phyloP scores from a whole-genome alignment of 768 basidiomycete genomes.

The Amanita brunnescens region DNA sequence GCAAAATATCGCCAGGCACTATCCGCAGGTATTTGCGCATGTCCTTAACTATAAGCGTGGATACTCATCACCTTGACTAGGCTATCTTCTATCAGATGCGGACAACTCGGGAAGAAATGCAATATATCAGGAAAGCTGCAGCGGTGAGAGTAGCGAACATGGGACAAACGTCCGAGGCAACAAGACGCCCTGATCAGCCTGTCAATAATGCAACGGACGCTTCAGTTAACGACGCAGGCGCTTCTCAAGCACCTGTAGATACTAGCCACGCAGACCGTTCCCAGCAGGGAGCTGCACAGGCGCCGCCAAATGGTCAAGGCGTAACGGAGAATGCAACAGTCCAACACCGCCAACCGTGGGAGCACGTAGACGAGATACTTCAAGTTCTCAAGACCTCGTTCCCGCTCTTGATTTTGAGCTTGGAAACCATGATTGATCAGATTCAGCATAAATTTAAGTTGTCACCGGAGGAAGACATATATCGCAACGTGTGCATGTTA shows the following conservation, averaged over 20 bases:
- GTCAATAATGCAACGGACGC: conserved; percentile 20
- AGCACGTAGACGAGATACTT: conserved; percentile 88
- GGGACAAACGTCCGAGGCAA: conserved; percentile 20
- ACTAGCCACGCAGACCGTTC: conserved; percentile 9
- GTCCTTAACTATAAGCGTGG: not conserved
- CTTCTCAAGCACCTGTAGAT: conserved; percentile 9
- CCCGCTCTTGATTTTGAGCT: conserved; percentile 86
- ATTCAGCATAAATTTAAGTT: conserved; percentile 86
- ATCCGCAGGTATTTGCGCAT: conserved; percentile 70
- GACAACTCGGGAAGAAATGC: conserved; percentile 47
- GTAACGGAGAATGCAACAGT: conserved; percentile 14
- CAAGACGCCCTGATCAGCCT: conserved; percentile 21
- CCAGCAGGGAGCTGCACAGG: conserved; percentile 9
- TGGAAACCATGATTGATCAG: conserved; percentile 97
- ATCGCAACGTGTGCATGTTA: conserved; percentile 81
- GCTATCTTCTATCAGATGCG: conserved; percentile 93
- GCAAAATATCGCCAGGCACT: conserved; percentile 81
- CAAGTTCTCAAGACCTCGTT: conserved; percentile 93
- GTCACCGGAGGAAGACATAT: conserved; percentile 86
- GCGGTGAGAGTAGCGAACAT: conserved; percentile 26
- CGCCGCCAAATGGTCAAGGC: conserved; percentile 14
- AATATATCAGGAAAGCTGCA: conserved; percentile 30
- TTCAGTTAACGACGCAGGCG: conserved; percentile 10
- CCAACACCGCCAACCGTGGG: conserved; percentile 64
- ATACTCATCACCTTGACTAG: conserved; percentile 30